Conservation (phyloP, 805 yeast genomes). For the Kregervanrija delftensis region DNA sequence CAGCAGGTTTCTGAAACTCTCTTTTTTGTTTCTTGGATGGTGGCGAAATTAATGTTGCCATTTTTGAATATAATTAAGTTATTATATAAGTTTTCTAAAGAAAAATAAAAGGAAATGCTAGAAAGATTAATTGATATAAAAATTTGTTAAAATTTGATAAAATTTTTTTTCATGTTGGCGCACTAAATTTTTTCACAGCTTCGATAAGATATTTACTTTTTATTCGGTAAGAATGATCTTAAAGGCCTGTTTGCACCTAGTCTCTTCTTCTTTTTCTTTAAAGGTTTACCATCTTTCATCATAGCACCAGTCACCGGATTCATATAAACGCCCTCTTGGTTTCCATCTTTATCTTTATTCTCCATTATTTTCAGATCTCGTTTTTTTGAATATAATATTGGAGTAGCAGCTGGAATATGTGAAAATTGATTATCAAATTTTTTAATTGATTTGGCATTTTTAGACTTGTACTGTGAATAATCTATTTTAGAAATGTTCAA, state of each 20-base stretch:
- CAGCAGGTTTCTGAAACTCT: conserved; percentile 76
- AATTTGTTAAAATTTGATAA: too few species aligned
- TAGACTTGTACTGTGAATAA: conserved; percentile 2
- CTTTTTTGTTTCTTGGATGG: conserved; percentile 83
- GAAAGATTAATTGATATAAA: too few species aligned
- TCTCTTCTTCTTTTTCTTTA: conserved; percentile 13
- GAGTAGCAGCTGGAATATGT: conserved; percentile 7
- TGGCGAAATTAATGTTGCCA: conserved; percentile 95
- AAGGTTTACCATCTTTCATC: background rate
- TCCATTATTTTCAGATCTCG: too few species aligned
- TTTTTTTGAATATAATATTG: background rate
- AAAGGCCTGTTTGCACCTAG: conserved; percentile 24
- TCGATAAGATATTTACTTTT: background rate
- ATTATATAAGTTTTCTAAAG: conserved; percentile 17
- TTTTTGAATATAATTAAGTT: conserved; percentile 19
- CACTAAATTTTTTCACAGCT: too few species aligned
- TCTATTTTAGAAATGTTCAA: background rate
- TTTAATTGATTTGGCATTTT: background rate
- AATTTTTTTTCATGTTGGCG: too few species aligned
- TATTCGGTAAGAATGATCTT: conserved; percentile 12
- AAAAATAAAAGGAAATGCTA: too few species aligned
- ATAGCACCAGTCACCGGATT: conserved; percentile 10
- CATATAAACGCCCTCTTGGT: background rate
- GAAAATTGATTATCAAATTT: background rate
- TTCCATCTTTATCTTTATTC: too few species aligned